Conservation (phyloP, 257 asterid genomes). For the Scutellaria minor region DNA sequence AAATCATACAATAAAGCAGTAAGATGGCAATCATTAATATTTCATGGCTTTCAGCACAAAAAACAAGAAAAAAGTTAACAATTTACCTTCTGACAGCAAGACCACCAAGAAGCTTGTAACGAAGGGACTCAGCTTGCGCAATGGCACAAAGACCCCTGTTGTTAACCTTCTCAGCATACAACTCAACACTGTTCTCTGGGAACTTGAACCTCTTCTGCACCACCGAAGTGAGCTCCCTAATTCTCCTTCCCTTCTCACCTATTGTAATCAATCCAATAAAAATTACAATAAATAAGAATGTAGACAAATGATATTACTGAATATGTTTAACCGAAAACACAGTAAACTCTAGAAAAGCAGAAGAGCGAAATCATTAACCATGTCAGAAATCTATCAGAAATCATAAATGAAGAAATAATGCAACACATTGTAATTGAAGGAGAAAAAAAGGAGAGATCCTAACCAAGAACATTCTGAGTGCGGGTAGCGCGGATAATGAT, state of each 20-base stretch:
- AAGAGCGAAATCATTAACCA: background rate
- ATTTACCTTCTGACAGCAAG: slow-evolving; percentile 56
- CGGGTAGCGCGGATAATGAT: slow-evolving; percentile 83
- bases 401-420: background rate
- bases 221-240: slow-evolving; percentile 67
- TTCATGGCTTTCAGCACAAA: background rate
- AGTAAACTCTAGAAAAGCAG: no score
- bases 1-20: background rate
- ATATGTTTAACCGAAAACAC: background rate
- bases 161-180: slow-evolving; percentile 65
- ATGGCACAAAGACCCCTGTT: slow-evolving; percentile 64
- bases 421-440: background rate
- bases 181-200: slow-evolving; percentile 63
- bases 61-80: background rate
- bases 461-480: slow-evolving; percentile 78
- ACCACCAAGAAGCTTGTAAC: slow-evolving; percentile 64
- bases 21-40: background rate
- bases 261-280: slow-evolving; percentile 10
- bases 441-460: background rate
- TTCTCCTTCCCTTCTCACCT: slow-evolving; percentile 78
- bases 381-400: background rate
- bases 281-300: background rate
- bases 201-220: slow-evolving; percentile 71
- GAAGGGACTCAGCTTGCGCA: slow-evolving; percentile 60
- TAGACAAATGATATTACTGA: background rate